phyloP scores from a whole-genome alignment of 2,329 filamentous ascomycete genomes.

The Colletotrichum karsti region DNA sequence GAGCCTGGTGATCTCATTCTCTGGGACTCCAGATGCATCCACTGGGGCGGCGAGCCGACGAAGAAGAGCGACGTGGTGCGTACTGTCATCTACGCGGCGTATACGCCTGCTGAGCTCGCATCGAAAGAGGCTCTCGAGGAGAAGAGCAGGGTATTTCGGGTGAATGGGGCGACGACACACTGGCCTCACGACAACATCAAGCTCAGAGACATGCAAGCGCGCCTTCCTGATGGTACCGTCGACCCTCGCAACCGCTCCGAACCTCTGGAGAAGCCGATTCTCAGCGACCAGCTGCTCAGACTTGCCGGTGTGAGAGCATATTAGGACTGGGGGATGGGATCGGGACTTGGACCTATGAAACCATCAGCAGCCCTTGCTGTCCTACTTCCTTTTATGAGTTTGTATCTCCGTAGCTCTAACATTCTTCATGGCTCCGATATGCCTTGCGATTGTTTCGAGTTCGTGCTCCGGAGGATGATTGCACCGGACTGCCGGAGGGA shows the following conservation, averaged over 20 bases:
- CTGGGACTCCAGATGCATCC: not conserved
- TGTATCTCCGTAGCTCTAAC: no score
- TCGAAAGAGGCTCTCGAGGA: not conserved
- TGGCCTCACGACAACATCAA: not conserved
- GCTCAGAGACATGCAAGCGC: not conserved
- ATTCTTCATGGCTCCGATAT: not conserved
- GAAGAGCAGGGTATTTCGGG: not conserved
- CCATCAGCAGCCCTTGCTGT: not conserved
- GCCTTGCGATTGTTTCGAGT: not conserved
- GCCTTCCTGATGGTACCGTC: not conserved
- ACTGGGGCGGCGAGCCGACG: not conserved
- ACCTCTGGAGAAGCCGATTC: not conserved
- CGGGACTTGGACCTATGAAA: not conserved
- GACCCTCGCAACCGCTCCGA: not conserved
- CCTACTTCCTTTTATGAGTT: not conserved
- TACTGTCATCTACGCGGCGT: not conserved
- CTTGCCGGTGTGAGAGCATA: not conserved
- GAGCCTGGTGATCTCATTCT: not conserved
- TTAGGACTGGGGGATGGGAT: not conserved
- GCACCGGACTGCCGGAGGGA: not conserved
- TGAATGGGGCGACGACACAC: not conserved
- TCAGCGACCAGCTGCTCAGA: not conserved
- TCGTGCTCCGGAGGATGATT: not conserved
- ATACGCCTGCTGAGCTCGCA: not conserved
- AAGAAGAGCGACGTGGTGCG: not conserved